Evolutionary conservation across 805 yeast genomes (phyloP).

Genomic region (Scheffersomyces stipitis): DNA sequence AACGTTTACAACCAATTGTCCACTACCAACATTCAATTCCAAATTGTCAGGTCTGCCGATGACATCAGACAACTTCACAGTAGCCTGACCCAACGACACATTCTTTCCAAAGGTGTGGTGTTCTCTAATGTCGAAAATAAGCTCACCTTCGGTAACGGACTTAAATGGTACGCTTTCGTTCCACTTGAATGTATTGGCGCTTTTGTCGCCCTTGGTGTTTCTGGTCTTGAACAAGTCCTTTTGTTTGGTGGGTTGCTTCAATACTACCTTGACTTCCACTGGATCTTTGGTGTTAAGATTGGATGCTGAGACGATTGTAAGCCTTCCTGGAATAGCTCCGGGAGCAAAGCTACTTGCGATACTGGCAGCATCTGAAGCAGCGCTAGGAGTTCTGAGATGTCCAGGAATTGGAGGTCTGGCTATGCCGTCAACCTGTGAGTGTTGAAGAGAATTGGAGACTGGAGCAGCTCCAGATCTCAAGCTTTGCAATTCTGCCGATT

Average conservation of each 20-base stretch:
- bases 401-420: conserved; percentile 29
- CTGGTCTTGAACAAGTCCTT: conserved; percentile 69
- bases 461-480: conserved; percentile 31
- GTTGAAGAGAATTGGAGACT: conserved; percentile 27
- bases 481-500: conserved; percentile 32
- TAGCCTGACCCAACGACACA: conserved; percentile 59
- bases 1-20: conserved; percentile 42
- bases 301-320: conserved; percentile 49
- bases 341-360: conserved; percentile 35
- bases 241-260: conserved; percentile 46
- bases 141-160: conserved; percentile 58
- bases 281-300: conserved; percentile 35
- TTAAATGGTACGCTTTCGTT: conserved; percentile 68
- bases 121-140: conserved; percentile 61
- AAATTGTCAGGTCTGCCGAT: conserved; percentile 46
- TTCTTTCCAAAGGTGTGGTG: conserved; percentile 76
- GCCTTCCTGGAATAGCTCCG: conserved; percentile 51
- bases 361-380: conserved; percentile 32
- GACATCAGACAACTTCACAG: conserved; percentile 52
- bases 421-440: conserved; percentile 28
- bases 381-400: conserved; percentile 20
- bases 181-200: conserved; percentile 49
- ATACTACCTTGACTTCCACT: conserved; percentile 53
- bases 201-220: conserved; percentile 45
- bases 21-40: conserved; percentile 33